Evolutionary conservation across 305 asterid species (phyloP).

Genomic region (Fraxinus sp.): DNA sequence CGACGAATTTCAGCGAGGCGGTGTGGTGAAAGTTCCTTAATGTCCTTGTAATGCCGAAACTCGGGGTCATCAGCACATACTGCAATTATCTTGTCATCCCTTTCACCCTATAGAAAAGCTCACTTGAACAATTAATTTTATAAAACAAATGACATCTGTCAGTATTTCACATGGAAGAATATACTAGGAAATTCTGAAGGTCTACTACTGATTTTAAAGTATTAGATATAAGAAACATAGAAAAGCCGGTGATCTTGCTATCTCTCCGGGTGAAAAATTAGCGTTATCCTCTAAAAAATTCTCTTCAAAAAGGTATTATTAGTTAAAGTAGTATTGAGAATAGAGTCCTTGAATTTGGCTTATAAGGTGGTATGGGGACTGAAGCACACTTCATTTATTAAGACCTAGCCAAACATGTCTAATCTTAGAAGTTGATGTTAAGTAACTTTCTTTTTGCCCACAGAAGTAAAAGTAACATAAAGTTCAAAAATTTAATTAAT

Average conservation of each 20-base stretch:
- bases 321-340: neutral
- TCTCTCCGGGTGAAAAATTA: neutral
- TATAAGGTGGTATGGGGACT: neutral
- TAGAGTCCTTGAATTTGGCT: neutral
- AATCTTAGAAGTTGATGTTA: neutral
- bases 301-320: neutral
- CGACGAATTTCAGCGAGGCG: slow-evolving; percentile 95
- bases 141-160: neutral
- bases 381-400: neutral
- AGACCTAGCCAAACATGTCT: neutral
- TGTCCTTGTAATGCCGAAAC: slow-evolving; percentile 71
- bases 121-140: neutral
- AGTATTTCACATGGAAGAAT: neutral
- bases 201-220: neutral
- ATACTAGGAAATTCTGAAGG: neutral
- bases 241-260: neutral
- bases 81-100: slow-evolving; percentile 86
- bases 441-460: neutral
- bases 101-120: slow-evolving; percentile 61
- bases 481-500: neutral
- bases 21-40: slow-evolving; percentile 75
- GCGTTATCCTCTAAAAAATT: neutral
- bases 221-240: neutral
- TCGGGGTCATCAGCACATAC: slow-evolving; percentile 92
- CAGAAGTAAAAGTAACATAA: neutral